Evolutionary conservation across 495 filamentous ascomycete species (phyloP).

Genomic region (Penicillium odoratum): DNA sequence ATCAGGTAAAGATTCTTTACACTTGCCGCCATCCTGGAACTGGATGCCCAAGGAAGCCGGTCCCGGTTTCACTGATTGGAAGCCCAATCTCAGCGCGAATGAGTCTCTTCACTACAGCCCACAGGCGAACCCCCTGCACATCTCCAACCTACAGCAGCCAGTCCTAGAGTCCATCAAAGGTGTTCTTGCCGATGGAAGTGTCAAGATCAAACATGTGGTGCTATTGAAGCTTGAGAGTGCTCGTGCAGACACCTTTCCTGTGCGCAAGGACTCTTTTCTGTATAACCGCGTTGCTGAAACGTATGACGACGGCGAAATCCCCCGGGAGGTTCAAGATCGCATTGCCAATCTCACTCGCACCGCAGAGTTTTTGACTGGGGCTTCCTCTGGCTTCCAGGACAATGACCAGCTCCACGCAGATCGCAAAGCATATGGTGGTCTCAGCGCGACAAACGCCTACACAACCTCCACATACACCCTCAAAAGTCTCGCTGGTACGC

Average conservation of each 20-base stretch:
- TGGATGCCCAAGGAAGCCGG: conserved; percentile 33
- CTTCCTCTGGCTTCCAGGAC: conserved; percentile 38
- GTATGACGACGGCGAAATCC: conserved; percentile 28
- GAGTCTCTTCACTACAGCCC: conserved; percentile 37
- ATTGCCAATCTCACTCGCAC: conserved; percentile 45
- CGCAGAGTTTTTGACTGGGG: conserved; percentile 44
- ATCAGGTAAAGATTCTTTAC: conserved; percentile 23
- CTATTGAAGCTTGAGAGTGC: conserved; percentile 51
- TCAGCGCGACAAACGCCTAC: conserved; percentile 44
- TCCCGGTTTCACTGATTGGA: conserved; percentile 36
- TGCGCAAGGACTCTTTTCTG: conserved; percentile 43
- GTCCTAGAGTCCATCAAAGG: conserved; percentile 36
- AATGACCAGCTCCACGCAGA: conserved; percentile 10
- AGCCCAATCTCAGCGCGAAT: background rate
- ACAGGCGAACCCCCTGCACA: conserved; percentile 41
- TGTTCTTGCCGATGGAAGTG: conserved; percentile 31
- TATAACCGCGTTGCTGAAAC: conserved; percentile 41
- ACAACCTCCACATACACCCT: conserved; percentile 50
- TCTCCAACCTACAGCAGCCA: conserved; percentile 45
- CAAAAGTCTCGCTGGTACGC: conserved; percentile 47
- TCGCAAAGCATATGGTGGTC: conserved; percentile 40
- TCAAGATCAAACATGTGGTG: conserved; percentile 51
- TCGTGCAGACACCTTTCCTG: conserved; percentile 49
- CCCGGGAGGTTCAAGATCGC: conserved; percentile 27
- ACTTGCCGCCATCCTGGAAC: conserved; percentile 21